Conservation (phyloP, 257 asterid species). For the Nicotiana noctiflora region DNA sequence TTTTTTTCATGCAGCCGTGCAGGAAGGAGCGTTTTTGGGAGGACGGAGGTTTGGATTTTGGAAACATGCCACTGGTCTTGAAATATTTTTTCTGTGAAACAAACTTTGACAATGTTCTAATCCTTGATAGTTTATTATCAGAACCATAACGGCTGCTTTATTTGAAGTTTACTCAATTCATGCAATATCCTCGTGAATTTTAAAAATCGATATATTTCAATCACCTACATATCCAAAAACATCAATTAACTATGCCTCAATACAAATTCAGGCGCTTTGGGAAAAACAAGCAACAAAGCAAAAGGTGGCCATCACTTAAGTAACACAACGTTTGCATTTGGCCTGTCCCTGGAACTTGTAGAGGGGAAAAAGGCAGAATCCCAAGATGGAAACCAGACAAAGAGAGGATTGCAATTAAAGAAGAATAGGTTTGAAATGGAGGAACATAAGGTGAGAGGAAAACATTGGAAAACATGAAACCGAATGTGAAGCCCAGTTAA, state of each 20-base stretch:
- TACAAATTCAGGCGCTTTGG: background rate
- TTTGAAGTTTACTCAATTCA: background rate
- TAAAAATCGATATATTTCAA: background rate
- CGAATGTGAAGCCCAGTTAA: no score
- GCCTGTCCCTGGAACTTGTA: background rate
- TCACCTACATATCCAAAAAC: background rate
- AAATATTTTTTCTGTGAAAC: background rate
- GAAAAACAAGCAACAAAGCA: background rate
- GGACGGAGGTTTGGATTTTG: background rate
- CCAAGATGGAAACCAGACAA: background rate
- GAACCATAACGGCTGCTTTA: background rate
- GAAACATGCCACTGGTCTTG: background rate
- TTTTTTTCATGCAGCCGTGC: background rate
- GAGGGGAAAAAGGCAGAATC: background rate
- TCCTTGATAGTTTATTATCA: background rate
- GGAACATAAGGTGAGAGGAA: background rate
- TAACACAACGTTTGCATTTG: background rate
- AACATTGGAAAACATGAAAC: background rate
- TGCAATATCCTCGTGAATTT: background rate
- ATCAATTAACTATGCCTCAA: background rate
- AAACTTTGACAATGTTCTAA: background rate
- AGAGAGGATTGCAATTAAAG: background rate
- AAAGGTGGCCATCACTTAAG: background rate
- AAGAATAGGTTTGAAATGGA: background rate
- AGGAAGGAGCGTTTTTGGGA: background rate